Conservation (phyloP, 495 filamentous ascomycete species). For the Neurospora sp. region DNA sequence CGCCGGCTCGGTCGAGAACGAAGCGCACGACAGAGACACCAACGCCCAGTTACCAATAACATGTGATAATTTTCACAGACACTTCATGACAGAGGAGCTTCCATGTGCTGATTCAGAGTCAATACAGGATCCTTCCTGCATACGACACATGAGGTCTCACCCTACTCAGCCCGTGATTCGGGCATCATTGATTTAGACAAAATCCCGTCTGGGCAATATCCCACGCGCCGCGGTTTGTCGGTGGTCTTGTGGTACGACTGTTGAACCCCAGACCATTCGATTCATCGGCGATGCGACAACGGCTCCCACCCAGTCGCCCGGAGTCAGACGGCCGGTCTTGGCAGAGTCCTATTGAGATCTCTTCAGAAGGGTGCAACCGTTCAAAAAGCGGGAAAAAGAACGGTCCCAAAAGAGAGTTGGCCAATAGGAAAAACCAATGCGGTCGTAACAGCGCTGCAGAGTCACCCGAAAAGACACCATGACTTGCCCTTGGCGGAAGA, state of each 20-base stretch:
- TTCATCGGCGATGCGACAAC: not conserved
- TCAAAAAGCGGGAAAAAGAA: not conserved
- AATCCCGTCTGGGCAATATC: not conserved
- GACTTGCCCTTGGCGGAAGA: not conserved
- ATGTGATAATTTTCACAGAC: not conserved
- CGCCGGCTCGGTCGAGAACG: not conserved
- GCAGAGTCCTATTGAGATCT: not conserved
- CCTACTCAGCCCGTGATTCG: not conserved
- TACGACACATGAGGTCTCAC: not conserved
- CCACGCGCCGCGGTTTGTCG: not conserved
- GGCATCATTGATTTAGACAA: not conserved
- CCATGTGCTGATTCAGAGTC: not conserved
- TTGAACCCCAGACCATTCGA: not conserved
- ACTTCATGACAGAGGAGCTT: not conserved
- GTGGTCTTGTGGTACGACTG: not conserved
- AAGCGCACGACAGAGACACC: not conserved
- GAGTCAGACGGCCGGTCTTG: not conserved
- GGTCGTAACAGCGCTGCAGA: not conserved
- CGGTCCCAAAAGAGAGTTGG: not conserved
- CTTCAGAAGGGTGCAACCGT: not conserved
- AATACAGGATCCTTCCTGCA: not conserved
- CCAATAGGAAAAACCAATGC: not conserved
- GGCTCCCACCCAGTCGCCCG: not conserved
- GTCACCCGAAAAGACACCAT: not conserved
- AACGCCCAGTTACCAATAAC: not conserved